Evolutionary conservation across 495 filamentous ascomycete species (phyloP), one percentile per base, ranked within the genome.

Genomic region (Tuber melanosporum): DNA sequence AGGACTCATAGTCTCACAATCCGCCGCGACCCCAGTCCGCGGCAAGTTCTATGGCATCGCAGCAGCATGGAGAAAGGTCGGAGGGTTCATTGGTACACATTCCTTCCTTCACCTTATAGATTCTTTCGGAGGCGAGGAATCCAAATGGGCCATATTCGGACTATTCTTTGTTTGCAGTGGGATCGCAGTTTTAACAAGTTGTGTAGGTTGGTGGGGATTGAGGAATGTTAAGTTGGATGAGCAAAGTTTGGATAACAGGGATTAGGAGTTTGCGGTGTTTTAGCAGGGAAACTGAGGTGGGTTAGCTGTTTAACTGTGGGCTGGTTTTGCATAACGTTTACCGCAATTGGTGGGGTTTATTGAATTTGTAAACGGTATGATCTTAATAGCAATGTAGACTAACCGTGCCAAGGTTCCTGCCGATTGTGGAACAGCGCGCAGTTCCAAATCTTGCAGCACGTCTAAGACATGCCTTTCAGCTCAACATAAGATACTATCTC

Each of bases 1-100:
- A 80, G 94, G 94, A 8, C 88, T 97, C 0, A 85, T 94, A 36
- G 94, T 94, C 0, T 92, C 92, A 73, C 97, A 97, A 85, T 94
- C 92, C 22, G 91, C 90, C 83, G 92, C 94, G 1, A 98, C 94
- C 6, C 90, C 91, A 17, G 91, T 98, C 46, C 87, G 94, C 39
- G 94, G 94, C 15, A 93, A 95, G 82, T 98, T 96, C 86, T 98
- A 98, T 84, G 93, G 92, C 19, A 89, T 96, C 74, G 93, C 94
- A 1, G 94, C 94, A 2, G 94, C 94, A 0, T 77, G 90, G 0
- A 93, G 94, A 57, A 97, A 97, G 85, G 88, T 97, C 71, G 94
- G 94, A 26, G 94, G 93, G 12, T 97, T 97, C 81, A 89, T 96
- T n/a, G 94, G 94, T 57, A 92, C 91, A 22, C 93, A 92, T 77